Evolutionary conservation across 1,284 basidiomycete genomes (phyloP).

Genomic region (Quambalaria eucalypti): DNA sequence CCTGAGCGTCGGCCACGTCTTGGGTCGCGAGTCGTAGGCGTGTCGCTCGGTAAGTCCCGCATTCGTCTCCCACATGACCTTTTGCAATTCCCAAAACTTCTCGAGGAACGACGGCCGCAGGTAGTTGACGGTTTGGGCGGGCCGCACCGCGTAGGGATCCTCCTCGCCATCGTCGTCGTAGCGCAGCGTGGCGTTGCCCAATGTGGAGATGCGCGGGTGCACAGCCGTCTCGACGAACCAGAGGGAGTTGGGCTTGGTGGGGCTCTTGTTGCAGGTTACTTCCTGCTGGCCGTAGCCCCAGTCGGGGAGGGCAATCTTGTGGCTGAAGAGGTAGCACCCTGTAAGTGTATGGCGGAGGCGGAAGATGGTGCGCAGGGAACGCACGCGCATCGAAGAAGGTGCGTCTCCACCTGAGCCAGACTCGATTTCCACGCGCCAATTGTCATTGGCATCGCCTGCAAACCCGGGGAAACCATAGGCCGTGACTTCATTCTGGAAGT

Average conservation of each 20-base stretch:
- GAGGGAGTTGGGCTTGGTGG: conserved; percentile 65
- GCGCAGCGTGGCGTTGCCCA: background rate
- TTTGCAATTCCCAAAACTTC: conserved; percentile 86
- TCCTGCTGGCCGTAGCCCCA: conserved; percentile 99
- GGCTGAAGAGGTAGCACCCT: conserved; percentile 93
- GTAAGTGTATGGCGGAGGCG: conserved; percentile 73
- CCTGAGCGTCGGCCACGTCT: conserved; percentile 74
- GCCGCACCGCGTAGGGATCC: conserved; percentile 1
- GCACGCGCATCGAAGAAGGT: conserved; percentile 55
- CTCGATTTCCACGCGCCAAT: conserved; percentile 86
- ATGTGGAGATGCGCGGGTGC: conserved; percentile 53
- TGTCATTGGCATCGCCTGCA: conserved; percentile 80
- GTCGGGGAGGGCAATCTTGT: conserved; percentile 91
- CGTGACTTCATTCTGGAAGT: conserved; percentile 98
- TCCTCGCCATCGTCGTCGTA: conserved; percentile 8
- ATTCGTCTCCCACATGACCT: conserved; percentile 98
- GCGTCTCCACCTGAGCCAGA: conserved; percentile 52
- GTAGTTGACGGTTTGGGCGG: conserved; percentile 57
- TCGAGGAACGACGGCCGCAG: conserved; percentile 70
- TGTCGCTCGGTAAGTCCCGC: conserved; percentile 88
- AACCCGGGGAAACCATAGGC: conserved; percentile 76
- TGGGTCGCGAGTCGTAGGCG: conserved; percentile 83
- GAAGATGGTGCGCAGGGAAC: conserved; percentile 75
- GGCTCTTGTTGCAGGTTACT: conserved; percentile 92
- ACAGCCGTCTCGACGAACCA: conserved; percentile 87